Evolutionary conservation across 2,329 filamentous ascomycete genomes (phyloP).

Genomic region (Thelonectria discophora): DNA sequence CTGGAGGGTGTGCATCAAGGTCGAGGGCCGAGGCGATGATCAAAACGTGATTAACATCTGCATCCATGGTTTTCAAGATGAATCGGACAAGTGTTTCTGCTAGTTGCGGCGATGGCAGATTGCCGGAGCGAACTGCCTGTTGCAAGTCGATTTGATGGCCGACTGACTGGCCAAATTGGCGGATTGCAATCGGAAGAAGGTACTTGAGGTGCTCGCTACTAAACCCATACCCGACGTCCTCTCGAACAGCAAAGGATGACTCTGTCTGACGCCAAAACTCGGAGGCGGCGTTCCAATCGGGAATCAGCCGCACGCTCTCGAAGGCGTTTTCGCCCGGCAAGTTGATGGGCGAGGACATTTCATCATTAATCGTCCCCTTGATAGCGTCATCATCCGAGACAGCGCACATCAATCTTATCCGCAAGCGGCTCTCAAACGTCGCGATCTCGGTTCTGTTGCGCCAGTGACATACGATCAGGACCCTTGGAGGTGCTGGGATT

Average conservation of each 20-base stretch:
- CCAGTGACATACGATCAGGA: neutral
- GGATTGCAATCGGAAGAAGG: conserved; percentile 1
- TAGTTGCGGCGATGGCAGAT: neutral
- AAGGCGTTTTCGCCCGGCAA: neutral
- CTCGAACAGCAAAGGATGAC: neutral
- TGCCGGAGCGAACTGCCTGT: neutral
- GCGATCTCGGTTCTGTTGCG: neutral
- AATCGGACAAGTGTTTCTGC: neutral
- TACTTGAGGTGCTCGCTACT: neutral
- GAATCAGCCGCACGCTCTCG: conserved; percentile 1
- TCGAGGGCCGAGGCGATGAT: conserved; percentile 2
- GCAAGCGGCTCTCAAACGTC: neutral
- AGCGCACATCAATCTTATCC: neutral
- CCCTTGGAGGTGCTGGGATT: neutral
- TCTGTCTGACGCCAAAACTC: neutral
- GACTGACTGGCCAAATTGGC: neutral
- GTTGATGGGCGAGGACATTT: neutral
- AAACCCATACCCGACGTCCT: neutral
- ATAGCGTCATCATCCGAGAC: neutral
- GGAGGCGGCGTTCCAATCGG: neutral
- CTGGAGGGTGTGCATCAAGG: neutral
- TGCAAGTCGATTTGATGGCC: conserved; percentile 4
- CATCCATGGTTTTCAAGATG: neutral
- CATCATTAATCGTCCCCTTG: neutral
- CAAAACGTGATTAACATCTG: neutral